phyloP scores from a whole-genome alignment of 352 stramenopile genomes.

The Globisporangium okanoganense region DNA sequence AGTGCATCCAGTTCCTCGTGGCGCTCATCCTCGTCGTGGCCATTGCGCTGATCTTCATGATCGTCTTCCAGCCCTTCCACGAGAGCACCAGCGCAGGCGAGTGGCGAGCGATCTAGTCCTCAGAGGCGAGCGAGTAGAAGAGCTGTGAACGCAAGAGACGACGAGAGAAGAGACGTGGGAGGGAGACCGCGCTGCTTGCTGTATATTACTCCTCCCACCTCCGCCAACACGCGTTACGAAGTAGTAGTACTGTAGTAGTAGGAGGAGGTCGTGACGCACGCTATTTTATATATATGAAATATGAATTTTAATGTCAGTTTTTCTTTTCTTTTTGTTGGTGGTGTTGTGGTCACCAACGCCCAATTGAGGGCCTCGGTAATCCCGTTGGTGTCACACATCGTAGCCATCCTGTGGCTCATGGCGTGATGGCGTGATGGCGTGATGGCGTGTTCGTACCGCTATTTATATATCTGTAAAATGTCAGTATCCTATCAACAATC shows the following conservation, averaged over 20 bases:
- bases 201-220: conserved; percentile 10
- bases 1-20: conserved; percentile 72
- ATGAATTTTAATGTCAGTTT: not conserved
- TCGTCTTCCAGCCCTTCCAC: conserved; percentile 59
- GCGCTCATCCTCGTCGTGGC: conserved; percentile 67
- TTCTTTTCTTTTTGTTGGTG: not conserved
- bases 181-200: not conserved
- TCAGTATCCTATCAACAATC: too few species aligned
- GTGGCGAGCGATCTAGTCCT: not conserved
- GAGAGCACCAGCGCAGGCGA: not conserved
- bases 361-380: too few species aligned
- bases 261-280: not conserved
- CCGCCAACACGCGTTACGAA: not conserved
- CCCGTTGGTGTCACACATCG: not conserved
- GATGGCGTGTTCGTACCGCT: not conserved
- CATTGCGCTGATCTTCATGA: conserved; percentile 58
- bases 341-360: too few species aligned
- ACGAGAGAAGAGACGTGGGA: conserved; percentile 10
- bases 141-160: not conserved
- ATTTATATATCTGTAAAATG: not conserved
- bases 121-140: conserved; percentile 3
- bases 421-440: not conserved
- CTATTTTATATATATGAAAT: conserved; percentile 8
- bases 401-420: not conserved
- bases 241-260: too few species aligned